phyloP scores from a whole-genome alignment of 2,329 filamentous ascomycete genomes.

The Penicillium sp. region DNA sequence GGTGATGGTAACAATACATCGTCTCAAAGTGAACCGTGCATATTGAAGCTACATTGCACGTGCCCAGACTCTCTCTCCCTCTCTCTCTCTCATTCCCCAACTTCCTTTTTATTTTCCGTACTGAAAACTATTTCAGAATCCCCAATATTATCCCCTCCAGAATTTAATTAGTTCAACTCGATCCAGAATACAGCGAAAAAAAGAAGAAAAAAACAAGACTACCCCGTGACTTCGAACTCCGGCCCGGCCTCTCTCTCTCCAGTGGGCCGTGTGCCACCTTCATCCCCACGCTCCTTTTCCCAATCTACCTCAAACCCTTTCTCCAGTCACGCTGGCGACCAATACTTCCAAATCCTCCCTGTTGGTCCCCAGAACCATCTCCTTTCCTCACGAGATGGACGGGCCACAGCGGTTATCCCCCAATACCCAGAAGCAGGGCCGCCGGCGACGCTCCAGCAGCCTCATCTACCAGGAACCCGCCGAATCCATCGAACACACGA shows the following conservation, averaged over 20 bases:
- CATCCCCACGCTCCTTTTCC: constrained; percentile 30
- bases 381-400: constrained; percentile 80
- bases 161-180: too few relatives aligned
- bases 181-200: too few relatives aligned
- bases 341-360: constrained; percentile 88
- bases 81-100: background rate
- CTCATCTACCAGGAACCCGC: constrained; percentile 96
- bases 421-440: constrained; percentile 62
- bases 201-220: background rate
- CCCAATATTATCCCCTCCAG: background rate
- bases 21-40: background rate
- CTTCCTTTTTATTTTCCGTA: background rate
- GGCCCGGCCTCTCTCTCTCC: constrained; percentile 17
- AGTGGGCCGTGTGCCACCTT: constrained; percentile 23
- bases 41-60: constrained; percentile 1
- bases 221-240: constrained; percentile 15
- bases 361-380: constrained; percentile 82
- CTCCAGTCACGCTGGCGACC: constrained; percentile 27
- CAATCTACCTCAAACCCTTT: constrained; percentile 13
- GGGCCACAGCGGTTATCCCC: constrained; percentile 54
- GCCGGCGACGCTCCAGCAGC: constrained; percentile 93
- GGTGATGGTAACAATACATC: too few relatives aligned
- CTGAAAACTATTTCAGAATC: too few relatives aligned
- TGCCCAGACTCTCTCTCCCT: background rate
- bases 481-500: constrained; percentile 96